Conservation (phyloP, 2,329 filamentous ascomycete species). For the Atkinsonella texensis region DNA sequence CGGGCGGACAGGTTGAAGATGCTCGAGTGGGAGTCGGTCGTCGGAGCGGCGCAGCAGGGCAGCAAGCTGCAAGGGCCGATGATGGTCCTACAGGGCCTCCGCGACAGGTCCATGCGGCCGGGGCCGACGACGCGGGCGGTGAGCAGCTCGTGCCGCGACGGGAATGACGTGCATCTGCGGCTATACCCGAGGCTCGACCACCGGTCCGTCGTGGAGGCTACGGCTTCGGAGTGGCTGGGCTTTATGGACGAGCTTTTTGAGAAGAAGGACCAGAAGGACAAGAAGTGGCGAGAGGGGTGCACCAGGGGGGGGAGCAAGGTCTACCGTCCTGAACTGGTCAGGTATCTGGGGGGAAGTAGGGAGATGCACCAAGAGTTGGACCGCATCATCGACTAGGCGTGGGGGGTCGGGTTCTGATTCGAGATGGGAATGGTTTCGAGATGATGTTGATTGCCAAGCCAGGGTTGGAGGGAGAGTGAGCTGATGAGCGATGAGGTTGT, state of each 20-base stretch:
- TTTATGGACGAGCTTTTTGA: not conserved
- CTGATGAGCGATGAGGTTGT: no score
- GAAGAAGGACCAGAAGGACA: not conserved
- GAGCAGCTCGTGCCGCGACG: slow-evolving; percentile 1
- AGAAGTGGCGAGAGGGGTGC: not conserved
- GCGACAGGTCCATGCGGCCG: slow-evolving; percentile 6
- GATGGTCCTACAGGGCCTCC: slow-evolving; percentile 7
- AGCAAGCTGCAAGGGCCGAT: slow-evolving; percentile 7
- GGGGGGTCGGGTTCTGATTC: no score
- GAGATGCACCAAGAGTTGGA: not conserved
- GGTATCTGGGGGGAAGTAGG: not conserved
- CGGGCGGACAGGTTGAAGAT: not conserved
- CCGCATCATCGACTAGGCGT: no score
- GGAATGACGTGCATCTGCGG: slow-evolving; percentile 7
- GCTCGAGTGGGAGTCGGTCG: slow-evolving; percentile 4
- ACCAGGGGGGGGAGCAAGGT: not conserved
- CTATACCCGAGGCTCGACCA: slow-evolving; percentile 6
- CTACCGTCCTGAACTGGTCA: not conserved
- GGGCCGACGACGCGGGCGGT: slow-evolving; percentile 3
- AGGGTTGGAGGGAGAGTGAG: no score
- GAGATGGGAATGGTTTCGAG: no score
- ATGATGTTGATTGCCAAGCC: no score
- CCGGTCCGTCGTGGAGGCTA: slow-evolving; percentile 1
- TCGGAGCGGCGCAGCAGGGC: slow-evolving; percentile 3
- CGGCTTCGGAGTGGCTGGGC: not conserved